phyloP scores from a whole-genome alignment of 148 eudicot species.

The Fagopyrum esculentum region DNA sequence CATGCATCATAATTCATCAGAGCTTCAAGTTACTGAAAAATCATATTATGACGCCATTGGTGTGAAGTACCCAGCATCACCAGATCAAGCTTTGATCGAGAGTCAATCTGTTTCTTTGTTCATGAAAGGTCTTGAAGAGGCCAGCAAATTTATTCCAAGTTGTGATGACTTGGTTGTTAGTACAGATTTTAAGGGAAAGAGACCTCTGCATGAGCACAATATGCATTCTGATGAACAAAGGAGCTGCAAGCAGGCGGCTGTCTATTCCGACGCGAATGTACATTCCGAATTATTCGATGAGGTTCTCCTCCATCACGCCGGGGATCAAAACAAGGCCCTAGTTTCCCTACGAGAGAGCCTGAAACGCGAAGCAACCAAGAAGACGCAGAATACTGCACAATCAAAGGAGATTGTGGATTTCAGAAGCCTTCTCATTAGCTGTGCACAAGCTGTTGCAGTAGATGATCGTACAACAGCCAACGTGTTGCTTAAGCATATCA shows the following conservation, averaged over 20 bases:
- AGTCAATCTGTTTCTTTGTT: conserved; percentile 14
- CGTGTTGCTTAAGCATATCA: conserved; percentile 43
- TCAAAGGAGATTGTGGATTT: conserved; percentile 46
- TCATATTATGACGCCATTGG: conserved; percentile 64
- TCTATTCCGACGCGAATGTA: conserved; percentile 38
- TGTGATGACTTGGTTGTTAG: neutral
- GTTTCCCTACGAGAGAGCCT: conserved; percentile 33
- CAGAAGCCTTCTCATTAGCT: conserved; percentile 44
- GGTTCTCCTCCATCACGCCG: conserved; percentile 42
- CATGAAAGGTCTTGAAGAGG: conserved; percentile 5
- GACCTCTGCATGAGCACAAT: conserved; percentile 29
- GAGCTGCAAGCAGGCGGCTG: conserved; percentile 47
- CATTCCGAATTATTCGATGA: conserved; percentile 53
- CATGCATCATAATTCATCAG: conserved; percentile 68
- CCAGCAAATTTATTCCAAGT: conserved; percentile 3
- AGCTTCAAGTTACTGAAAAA: conserved; percentile 62
- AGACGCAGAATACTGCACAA: conserved; percentile 22
- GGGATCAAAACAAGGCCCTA: conserved; percentile 31
- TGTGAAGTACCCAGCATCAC: conserved; percentile 40
- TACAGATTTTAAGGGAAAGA: conserved; percentile 31
- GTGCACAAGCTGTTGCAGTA: conserved; percentile 64
- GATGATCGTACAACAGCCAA: conserved; percentile 42
- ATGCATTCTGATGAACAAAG: conserved; percentile 40
- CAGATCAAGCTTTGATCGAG: conserved; percentile 21
- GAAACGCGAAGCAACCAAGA: conserved; percentile 23